Evolutionary conservation across 345 rosid genomes (phyloP), one percentile per base, ranked within the genome.

Genomic region (Pistacia vera): DNA sequence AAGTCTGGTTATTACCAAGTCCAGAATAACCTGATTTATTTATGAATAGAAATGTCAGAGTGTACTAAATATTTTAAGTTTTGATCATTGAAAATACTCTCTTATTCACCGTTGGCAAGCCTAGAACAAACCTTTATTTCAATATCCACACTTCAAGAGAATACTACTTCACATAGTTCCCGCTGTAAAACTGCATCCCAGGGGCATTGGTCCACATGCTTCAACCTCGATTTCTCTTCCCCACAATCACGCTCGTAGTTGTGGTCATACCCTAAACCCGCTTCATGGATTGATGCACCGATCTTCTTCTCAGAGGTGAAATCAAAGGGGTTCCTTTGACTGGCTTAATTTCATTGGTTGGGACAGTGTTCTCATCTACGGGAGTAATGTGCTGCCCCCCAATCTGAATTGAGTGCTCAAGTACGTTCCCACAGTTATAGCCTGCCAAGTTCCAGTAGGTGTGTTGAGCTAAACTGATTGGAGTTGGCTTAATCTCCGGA

Each of bases 371-470:
- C 70, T 93, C 75, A 17, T 95, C 99, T 46, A 95, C 92, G 0
- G 99, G 97, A 0, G 98, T 93, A 64, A 95, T 70, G 16, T 95
- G 91, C 17, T 90, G 84, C 49, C 88, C 99, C 91, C 86, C 86
- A 72, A 95, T 90, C 83, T 90, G 97, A 78, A 89, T 87, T 16
- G 84, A 71, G 55, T 95, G 97, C 81, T 88, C 85, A 1, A 93
- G 95, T 75, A 92, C 82, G 80, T 72, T 82, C 61, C 97, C 97
- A 0, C 94, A 88, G 86, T 87, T 72, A 73, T 95, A 97, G 41
- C 99, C 99, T 0, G 91, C 88, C 56, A 95, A 78, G 90, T 93
- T 93, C 98, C 98, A 95, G 82, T 95, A 95, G 18, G 97, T 93
- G 80, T 93, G 99, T 72, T 95, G 99, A 62, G 98, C 99, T 81